Conservation (phyloP, 352 stramenopile genomes). For the Blastocystis sp. region DNA sequence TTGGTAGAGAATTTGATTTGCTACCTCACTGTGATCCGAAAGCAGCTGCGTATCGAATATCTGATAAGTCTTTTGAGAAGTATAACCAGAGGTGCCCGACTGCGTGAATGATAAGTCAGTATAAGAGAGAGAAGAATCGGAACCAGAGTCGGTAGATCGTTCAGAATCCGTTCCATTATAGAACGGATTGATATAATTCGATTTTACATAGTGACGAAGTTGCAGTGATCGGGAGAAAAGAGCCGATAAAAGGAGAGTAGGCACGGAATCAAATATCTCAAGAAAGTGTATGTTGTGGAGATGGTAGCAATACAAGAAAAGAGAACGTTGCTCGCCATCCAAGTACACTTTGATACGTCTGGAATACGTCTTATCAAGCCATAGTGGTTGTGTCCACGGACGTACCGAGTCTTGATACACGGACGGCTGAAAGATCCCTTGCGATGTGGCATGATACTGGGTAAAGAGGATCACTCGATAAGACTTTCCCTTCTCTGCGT, state of each 20-base stretch:
- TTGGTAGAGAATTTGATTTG: neutral
- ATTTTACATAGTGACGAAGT: neutral
- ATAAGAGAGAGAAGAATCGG: neutral
- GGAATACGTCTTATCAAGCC: neutral
- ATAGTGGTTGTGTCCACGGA: neutral
- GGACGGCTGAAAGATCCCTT: neutral
- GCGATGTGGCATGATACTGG: neutral
- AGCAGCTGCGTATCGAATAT: neutral
- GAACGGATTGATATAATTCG: neutral
- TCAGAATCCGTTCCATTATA: neutral
- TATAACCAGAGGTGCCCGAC: neutral
- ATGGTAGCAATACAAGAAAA: conserved; percentile 10
- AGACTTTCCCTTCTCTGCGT: neutral
- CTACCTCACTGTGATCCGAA: too few species aligned
- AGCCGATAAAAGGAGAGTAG: conserved; percentile 4
- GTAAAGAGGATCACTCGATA: neutral
- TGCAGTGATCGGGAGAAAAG: neutral
- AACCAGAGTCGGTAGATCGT: neutral
- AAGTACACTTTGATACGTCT: neutral
- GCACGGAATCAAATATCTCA: conserved; percentile 26
- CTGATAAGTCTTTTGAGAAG: neutral
- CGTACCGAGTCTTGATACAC: neutral
- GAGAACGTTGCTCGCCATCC: neutral
- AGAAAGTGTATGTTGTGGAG: conserved; percentile 4
- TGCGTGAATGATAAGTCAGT: neutral